Base-by-base conservation (phyloP, 1,139 yeast genomes). In the Sugiyamaella novakii region DNA sequence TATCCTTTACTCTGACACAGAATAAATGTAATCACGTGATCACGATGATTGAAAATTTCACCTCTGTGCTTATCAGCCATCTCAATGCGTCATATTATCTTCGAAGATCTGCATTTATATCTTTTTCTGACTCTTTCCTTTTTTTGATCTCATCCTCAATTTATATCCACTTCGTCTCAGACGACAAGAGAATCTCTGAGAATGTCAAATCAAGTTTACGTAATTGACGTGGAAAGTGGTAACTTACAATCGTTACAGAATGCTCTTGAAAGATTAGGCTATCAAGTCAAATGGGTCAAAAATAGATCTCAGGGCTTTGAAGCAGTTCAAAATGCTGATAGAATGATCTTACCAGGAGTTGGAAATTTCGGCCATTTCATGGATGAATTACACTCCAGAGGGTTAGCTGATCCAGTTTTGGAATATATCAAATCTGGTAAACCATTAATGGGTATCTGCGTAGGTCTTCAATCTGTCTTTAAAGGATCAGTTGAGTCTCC, bases 351-450 rank as follows among this genome's bases (percentile, higher is more conserved):
- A 36, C 98, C 98, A 11, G 98, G 98, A 21, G 98, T 92, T 4
- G 98, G 98, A 22, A 91, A 89, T 65, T 92, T 81, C 67, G 98
- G 96, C 34, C 98, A 92, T 66, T 91, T 92, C 65, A 88, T 89
- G 54, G 79, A 78, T 47, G 81, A 86, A 59, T 68, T 92, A 46
- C 76, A 75, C 47, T 73, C 73, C 2, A 75, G 86, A 53, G 79
- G 82, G 0, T 80, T 92, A 51, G 80, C 76, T 10, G 77, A 73
- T 28, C 95, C 95, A 0, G 72, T 92, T 28, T 71, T 69, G 46
- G 69, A 76, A 42, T 89, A 87, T 60, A 81, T 89, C 41, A 68
- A 72, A 5, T 74, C 85, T 15, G 97, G 96, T 0, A 80, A 81
- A 59, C 85, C 94, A 10, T 71, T 92, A 33, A 87, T 92, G 96